These are phyloP conservation scores for Aspergillus unguis DNA, from an alignment of 2,329 filamentous ascomycete genomes.

Conservation along the genomic window DNA sequence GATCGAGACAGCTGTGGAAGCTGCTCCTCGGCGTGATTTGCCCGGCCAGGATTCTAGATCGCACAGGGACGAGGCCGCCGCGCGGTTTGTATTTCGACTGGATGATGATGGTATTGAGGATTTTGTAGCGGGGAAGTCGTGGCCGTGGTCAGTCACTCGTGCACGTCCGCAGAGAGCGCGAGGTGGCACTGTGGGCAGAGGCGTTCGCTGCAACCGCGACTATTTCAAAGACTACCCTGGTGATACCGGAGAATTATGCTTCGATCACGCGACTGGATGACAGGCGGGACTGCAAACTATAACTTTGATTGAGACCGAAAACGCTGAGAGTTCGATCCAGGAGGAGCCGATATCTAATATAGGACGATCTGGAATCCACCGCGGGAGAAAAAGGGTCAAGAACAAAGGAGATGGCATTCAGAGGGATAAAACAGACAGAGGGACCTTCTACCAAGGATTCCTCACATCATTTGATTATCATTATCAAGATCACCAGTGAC, in stretches of 20 bases:
- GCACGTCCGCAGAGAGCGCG: background rate
- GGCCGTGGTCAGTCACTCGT: background rate
- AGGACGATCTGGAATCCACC: background rate
- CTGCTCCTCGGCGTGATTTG: conserved; percentile 38
- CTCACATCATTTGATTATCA: background rate
- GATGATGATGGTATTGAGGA: background rate
- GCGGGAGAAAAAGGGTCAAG: background rate
- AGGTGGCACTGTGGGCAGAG: background rate
- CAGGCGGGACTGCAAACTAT: background rate
- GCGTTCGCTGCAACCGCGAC: conserved; percentile 1
- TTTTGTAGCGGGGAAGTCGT: conserved; percentile 1
- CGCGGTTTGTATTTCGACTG: background rate
- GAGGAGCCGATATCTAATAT: background rate
- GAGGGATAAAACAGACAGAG: background rate
- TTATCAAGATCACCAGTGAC: conserved; percentile 5
- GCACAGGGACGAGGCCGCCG: conserved; percentile 20
- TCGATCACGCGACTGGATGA: background rate
- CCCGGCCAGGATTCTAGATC: conserved; percentile 40
- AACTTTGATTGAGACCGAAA: background rate
- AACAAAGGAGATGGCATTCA: background rate
- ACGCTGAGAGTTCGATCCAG: background rate
- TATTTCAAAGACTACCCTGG: background rate
- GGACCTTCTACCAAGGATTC: background rate
- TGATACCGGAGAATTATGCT: conserved; percentile 5
- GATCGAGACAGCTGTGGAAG: conserved; percentile 44